Evolutionary conservation across 2,329 filamentous ascomycete genomes (phyloP).

Genomic region (Pleurostoma richardsiae): DNA sequence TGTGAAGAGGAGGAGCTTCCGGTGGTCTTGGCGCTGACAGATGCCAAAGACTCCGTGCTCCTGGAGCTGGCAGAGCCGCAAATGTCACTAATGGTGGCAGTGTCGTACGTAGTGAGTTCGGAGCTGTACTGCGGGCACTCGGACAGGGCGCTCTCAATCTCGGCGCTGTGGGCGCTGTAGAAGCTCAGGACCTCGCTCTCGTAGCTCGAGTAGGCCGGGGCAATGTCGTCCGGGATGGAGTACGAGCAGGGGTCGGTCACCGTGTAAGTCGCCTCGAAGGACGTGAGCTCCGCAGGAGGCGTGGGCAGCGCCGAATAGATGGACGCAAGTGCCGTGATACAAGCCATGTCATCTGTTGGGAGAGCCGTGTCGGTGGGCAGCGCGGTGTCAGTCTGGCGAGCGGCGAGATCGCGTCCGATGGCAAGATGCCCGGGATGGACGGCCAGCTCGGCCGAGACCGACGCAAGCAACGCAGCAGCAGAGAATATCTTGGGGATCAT

Average conservation of each 20-base stretch:
- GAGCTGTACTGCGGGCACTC: conserved; percentile 16
- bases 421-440: conserved; percentile 6
- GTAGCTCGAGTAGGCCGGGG: conserved; percentile 13
- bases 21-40: not conserved
- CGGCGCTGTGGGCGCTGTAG: conserved; percentile 13
- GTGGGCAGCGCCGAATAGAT: conserved; percentile 16
- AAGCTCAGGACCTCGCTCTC: conserved; percentile 14
- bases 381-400: conserved; percentile 16
- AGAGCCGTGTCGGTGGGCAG: not conserved
- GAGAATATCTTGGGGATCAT: conserved; percentile 18
- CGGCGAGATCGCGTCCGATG: conserved; percentile 11
- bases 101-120: conserved; percentile 4
- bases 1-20: conserved; percentile 1
- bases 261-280: conserved; percentile 10
- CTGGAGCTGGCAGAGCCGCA: not conserved
- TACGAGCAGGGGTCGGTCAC: conserved; percentile 17
- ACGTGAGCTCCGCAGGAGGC: conserved; percentile 11
- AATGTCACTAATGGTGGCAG: not conserved
- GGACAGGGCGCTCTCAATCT: conserved; percentile 13
- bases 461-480: conserved; percentile 14
- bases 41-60: not conserved
- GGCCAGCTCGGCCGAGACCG: conserved; percentile 12
- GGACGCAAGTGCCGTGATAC: conserved; percentile 11
- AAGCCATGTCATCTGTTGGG: conserved; percentile 4
- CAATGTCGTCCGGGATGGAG: conserved; percentile 15